Evolutionary conservation across 768 basidiomycete species (phyloP).

Genomic region (Phaeotremella skinneri): DNA sequence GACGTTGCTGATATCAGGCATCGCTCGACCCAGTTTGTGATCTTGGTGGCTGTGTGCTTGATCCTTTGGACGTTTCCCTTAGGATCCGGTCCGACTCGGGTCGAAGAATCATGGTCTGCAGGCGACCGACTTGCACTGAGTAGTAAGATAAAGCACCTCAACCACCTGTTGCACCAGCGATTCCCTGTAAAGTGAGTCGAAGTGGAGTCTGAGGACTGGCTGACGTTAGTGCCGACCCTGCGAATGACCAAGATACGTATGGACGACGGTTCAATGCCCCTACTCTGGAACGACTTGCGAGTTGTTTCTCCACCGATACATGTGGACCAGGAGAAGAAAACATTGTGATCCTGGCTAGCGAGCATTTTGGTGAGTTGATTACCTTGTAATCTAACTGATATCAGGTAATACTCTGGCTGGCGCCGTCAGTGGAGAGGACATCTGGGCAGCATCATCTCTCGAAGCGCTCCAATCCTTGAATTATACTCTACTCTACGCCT

Average conservation of each 20-base stretch:
- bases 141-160: background rate
- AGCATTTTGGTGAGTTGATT: slow-evolving; percentile 16
- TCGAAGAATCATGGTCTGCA: too few species aligned
- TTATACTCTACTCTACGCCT: slow-evolving; percentile 31
- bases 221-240: background rate
- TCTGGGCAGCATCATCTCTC: slow-evolving; percentile 25
- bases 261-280: slow-evolving; percentile 9
- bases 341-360: slow-evolving; percentile 17
- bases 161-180: background rate
- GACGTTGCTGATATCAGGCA: background rate
- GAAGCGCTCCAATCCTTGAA: slow-evolving; percentile 29
- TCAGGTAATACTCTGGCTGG: slow-evolving; percentile 17
- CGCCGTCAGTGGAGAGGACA: slow-evolving; percentile 21
- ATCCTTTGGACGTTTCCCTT: background rate
- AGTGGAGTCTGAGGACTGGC: background rate
- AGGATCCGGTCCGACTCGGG: background rate
- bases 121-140: too few species aligned
- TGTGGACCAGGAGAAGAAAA: slow-evolving; percentile 24
- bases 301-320: slow-evolving; percentile 19
- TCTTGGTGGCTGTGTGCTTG: background rate
- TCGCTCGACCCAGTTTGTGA: background rate
- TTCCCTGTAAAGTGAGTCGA: background rate
- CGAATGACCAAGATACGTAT: background rate
- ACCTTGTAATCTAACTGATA: background rate
- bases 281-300: slow-evolving; percentile 14